Percentiles rank a stretch among this genome's conserved stretches.
These are phyloP conservation scores for Penicillium simplicissimum DNA, from an alignment of 495 filamentous ascomycete genomes.

Conservation along the genomic window DNA sequence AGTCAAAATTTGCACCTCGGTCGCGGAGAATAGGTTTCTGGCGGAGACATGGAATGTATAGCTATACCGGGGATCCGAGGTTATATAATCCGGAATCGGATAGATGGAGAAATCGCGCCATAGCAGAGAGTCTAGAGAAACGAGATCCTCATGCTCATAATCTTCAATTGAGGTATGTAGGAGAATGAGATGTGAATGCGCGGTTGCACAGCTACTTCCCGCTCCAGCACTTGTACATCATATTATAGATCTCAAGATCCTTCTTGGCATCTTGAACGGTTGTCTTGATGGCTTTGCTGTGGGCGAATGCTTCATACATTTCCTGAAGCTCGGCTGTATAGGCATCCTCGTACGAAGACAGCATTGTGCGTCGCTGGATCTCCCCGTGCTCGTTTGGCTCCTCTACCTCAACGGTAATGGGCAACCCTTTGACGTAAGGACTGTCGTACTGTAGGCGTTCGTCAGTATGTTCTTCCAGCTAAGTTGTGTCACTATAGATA, in stretches of 20 bases:
- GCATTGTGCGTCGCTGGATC: conserved; percentile 28
- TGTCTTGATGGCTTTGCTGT: conserved; percentile 48
- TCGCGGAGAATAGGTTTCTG: neutral
- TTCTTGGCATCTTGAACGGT: conserved; percentile 42
- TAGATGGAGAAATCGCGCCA: neutral
- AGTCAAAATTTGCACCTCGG: neutral
- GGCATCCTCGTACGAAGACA: conserved; percentile 49
- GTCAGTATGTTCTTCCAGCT: neutral
- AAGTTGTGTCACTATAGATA: neutral
- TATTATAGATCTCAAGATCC: conserved; percentile 45
- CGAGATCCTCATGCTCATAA: neutral
- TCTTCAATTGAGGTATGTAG: neutral
- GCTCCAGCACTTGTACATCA: conserved; percentile 22
- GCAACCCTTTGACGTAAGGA: conserved; percentile 55
- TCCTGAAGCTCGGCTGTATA: conserved; percentile 51
- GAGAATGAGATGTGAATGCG: neutral
- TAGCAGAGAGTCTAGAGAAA: neutral
- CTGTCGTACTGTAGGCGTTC: conserved; percentile 42
- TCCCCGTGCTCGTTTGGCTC: conserved; percentile 41
- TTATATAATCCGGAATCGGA: neutral
- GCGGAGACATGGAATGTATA: neutral
- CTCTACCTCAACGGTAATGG: conserved; percentile 43
- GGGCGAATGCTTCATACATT: conserved; percentile 38
- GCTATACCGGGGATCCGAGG: neutral
- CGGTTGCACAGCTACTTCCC: neutral